A percentile compares a stretch with the other conserved stretches of the same genome.
Evolutionary conservation across 2,329 filamentous ascomycete species (phyloP).

Genomic region (Trichoderma arundinaceum): DNA sequence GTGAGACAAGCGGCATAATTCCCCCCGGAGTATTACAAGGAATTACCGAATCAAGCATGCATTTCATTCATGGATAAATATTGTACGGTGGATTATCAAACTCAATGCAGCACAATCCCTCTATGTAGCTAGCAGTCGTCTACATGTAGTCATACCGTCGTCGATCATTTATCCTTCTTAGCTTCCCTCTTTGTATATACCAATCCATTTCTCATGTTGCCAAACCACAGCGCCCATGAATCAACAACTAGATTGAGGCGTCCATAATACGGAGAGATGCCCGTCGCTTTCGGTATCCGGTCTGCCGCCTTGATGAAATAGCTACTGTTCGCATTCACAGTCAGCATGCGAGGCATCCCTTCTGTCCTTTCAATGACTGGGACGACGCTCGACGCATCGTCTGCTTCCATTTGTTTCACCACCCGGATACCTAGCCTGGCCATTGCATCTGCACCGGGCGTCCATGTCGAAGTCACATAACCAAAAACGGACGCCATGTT

Average conservation of each 20-base stretch:
- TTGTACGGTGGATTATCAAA: too few species aligned
- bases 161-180: constrained; percentile 36
- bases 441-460: constrained; percentile 64
- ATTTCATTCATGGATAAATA: too few species aligned
- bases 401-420: constrained; percentile 58
- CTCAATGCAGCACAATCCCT: too few species aligned
- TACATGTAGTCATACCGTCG: background rate
- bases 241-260: constrained; percentile 42
- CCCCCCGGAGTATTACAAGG: too few species aligned
- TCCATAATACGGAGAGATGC: constrained; percentile 46
- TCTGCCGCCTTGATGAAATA: constrained; percentile 47
- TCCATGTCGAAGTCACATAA: constrained; percentile 71
- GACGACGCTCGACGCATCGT: constrained; percentile 51
- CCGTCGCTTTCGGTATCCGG: constrained; percentile 47
- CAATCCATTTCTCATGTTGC: constrained; percentile 43
- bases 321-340: constrained; percentile 41
- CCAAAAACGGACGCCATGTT: constrained; percentile 67
- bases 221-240: constrained; percentile 41
- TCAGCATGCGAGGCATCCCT: constrained; percentile 38
- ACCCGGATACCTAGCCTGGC: constrained; percentile 56
- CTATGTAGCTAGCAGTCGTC: background rate
- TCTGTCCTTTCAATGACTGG: constrained; percentile 48
- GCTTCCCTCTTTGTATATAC: constrained; percentile 38
- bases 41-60: too few species aligned
- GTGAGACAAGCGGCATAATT: background rate